These are phyloP conservation scores for Hypocreales sp. DNA, from an alignment of 2,329 filamentous ascomycete genomes.

Conservation along the genomic window DNA sequence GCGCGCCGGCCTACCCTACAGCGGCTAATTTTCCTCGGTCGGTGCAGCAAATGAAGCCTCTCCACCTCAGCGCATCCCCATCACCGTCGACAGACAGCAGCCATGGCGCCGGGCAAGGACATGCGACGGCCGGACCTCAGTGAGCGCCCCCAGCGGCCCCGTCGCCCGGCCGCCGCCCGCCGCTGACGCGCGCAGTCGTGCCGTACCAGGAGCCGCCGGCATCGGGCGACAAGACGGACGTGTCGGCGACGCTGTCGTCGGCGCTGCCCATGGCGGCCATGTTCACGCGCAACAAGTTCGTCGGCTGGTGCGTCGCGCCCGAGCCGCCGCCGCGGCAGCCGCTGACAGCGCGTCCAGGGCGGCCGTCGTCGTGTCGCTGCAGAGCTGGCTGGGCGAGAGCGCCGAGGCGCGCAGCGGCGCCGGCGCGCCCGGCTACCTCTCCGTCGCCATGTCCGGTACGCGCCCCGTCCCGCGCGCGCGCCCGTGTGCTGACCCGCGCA, in stretches of 20 bases:
- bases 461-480: slow-evolving; percentile 7
- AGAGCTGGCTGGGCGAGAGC: slow-evolving; percentile 66
- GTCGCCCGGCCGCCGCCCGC: too few relatives aligned
- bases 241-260: slow-evolving; percentile 55
- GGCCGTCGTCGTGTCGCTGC: slow-evolving; percentile 56
- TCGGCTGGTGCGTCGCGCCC: slow-evolving; percentile 40
- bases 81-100: too few relatives aligned
- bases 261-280: slow-evolving; percentile 93
- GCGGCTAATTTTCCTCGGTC: too few relatives aligned
- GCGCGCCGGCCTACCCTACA: too few relatives aligned
- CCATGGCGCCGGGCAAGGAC: slow-evolving; percentile 28
- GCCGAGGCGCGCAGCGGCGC: slow-evolving; percentile 47
- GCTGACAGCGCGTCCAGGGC: slow-evolving; percentile 41
- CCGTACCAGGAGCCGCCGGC: slow-evolving; percentile 67
- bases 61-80: too few relatives aligned
- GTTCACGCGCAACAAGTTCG: slow-evolving; percentile 78
- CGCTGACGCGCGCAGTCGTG: too few relatives aligned
- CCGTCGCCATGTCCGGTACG: slow-evolving; percentile 65
- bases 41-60: too few relatives aligned
- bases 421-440: slow-evolving; percentile 54
- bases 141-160: too few relatives aligned
- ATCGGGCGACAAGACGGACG: slow-evolving; percentile 49
- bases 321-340: too few relatives aligned
- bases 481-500: slow-evolving; percentile 10
- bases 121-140: slow-evolving; percentile 28